These are phyloP conservation scores for Debaryomyces fabryi DNA, from an alignment of 1,139 yeast species.

Conservation along the genomic window DNA sequence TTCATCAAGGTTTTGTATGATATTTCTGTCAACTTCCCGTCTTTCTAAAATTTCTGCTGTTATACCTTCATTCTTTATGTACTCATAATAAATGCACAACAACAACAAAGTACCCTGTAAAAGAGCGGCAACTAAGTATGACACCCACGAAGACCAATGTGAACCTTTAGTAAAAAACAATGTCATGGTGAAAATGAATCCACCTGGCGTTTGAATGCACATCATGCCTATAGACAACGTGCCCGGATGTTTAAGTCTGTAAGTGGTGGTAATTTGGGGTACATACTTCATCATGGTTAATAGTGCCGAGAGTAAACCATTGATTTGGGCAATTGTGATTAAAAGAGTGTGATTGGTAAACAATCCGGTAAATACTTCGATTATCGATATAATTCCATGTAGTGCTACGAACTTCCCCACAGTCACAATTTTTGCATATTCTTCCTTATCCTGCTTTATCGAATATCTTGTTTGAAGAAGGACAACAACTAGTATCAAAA, in stretches of 20 bases:
- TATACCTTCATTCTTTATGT: conserved; percentile 30
- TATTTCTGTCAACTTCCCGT: conserved; percentile 35
- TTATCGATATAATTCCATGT: conserved; percentile 39
- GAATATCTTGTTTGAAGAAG: conserved; percentile 50
- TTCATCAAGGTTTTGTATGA: conserved; percentile 27
- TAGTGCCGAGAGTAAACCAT: conserved; percentile 65
- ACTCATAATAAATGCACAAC: conserved; percentile 43
- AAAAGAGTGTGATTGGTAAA: conserved; percentile 21
- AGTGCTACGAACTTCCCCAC: conserved; percentile 44
- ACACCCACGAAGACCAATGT: conserved; percentile 87
- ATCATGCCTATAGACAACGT: conserved; percentile 80
- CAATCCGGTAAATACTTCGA: conserved; percentile 37
- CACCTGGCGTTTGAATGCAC: conserved; percentile 90
- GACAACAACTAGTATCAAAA: conserved; percentile 59
- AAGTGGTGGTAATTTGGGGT: conserved; percentile 80
- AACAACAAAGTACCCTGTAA: conserved; percentile 54
- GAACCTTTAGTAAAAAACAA: conserved; percentile 74
- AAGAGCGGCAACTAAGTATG: conserved; percentile 72
- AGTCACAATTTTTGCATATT: conserved; percentile 42
- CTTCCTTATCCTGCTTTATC: conserved; percentile 47
- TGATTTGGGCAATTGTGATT: conserved; percentile 53
- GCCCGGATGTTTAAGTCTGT: conserved; percentile 72
- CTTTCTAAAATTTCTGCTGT: conserved; percentile 35
- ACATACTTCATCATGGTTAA: conserved; percentile 73
- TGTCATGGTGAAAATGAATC: conserved; percentile 74